Evolutionary conservation across 495 filamentous ascomycete species (phyloP), one percentile per base, ranked within the genome.

Genomic region (Hypomontagnella submonticulosa): DNA sequence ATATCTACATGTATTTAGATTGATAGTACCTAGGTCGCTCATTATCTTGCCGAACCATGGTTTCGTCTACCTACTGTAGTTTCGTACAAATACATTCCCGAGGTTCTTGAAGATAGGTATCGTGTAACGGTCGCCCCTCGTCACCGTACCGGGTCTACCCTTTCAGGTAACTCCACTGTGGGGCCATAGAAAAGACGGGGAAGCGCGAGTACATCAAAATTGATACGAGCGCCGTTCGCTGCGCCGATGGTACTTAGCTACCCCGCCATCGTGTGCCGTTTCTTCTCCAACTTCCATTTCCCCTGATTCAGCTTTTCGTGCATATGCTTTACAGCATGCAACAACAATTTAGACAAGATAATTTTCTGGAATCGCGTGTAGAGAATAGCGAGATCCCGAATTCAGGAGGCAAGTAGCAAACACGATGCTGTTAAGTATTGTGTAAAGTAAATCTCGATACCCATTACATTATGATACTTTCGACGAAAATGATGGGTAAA

Each of bases 401-500:
- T 57, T 38, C 34, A 51, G 36, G 13, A 68, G 30, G 48, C 23
- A 42, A 59, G 55, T 46, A 27, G 23, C 27, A 54, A 20, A 8
- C n/a, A 13, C 16, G 18, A 20, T 47, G 12, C 18, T n/a, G 46
- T 27, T 27, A 27, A 27, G 23, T 42, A 44, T 6, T 37, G 37
- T 13, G 42, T 40, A 44, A 19, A n/a, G 60, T 57, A 60, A 51
- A 64, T 64, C 60, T 12, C 48, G n/a, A 64, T 57, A 60, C 6
- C 23, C 23, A 27, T 27, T 27, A 27, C 23, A 27, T 27, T 27
- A 27, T 6, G 23, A 27, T 42, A 60, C 55, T 52, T 18, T 38
- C 42, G 49, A 68, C 55, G 66, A 69, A 61, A 64, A 69, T 33
- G 60, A 69, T 64, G 66, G 66, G 20, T 63, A 69, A 69, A 67